Conservation (phyloP, 139 green algal genomes). For the Tetradesmus obliquus region DNA sequence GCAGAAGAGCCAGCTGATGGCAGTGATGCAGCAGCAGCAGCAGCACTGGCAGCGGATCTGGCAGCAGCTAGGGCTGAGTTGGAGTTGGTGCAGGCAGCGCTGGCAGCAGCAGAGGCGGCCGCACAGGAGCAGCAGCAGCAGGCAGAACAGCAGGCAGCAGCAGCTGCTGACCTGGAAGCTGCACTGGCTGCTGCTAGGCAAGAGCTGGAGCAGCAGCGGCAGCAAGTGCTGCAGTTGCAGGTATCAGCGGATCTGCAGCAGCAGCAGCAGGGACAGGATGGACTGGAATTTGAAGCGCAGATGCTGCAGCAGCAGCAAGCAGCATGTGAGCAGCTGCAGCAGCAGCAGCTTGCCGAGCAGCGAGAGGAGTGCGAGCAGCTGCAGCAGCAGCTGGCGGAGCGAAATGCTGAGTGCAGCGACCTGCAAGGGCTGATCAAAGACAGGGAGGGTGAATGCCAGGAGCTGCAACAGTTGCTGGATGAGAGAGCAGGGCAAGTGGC, state of each 20-base stretch:
- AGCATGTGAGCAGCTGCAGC: neutral
- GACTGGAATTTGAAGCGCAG: neutral
- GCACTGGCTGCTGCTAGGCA: neutral
- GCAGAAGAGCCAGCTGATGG: neutral
- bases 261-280: neutral
- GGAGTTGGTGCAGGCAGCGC: neutral
- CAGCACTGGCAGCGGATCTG: neutral
- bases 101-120: neutral
- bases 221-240: neutral
- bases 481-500: neutral
- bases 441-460: neutral
- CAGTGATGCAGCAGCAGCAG: neutral
- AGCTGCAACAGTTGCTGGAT: constrained; percentile 23
- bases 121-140: neutral
- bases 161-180: neutral
- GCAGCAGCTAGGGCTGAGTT: neutral
- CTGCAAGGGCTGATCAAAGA: neutral
- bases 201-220: neutral
- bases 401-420: neutral
- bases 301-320: constrained; percentile 7
- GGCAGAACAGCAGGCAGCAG: neutral
- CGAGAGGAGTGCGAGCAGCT: neutral
- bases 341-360: neutral
- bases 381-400: constrained; percentile 10
- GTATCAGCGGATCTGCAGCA: neutral